Base-by-base conservation (phyloP, 2,329 filamentous ascomycete genomes). In the Neophaeococcomyces mojaviensis region DNA sequence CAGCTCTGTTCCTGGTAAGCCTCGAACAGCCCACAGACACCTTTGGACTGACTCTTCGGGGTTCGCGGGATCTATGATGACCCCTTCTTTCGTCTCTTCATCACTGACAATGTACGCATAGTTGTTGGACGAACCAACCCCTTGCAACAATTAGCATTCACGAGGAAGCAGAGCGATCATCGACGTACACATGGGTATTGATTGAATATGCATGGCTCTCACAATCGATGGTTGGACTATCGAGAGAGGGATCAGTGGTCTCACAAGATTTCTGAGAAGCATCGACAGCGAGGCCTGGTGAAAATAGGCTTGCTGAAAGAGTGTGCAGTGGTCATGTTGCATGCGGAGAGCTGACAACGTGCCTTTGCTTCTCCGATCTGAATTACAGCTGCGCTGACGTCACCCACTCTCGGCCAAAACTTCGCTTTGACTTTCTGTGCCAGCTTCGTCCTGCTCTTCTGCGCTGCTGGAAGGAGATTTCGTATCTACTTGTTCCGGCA, bases 81-180 rank as follows among this genome's bases (percentile, higher is more conserved):
- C 69, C 2, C 71, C 70, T 50, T 72, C 61, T 54, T 71, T 73
- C 0, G 69, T 70, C 24, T 63, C 60, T 43, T 72, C 70, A 51
- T 74, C 71, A 6, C 63, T 69, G 37, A 74, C 69, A 15, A 74
- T 63, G 54, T 74, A 74, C 57, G 71, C 71, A 61, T 74, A 74
- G 51, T 74, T 74, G 55, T 74, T 72, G 54, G 59, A 59, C 28
- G 55, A 60, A 4, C 62, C 62, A 52, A 55, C 57, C 61, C 61
- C 62, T 64, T 31, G 20, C 18, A 30, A n/a, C 13, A n/a, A 10
- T 46, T 33, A 46, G 40, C n/a, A 31, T 35, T 8, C 19, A 13
- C 6, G 30, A 9, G 18, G 3, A 13, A 32, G 8, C 28, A 19
- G n/a, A 9, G 18, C 28, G 24, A 13, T 20, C 3, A n/a, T 24